Evolutionary conservation across 1,284 basidiomycete species (phyloP), one percentile per base, ranked within the genome.

Genomic region (Mycena sp.): DNA sequence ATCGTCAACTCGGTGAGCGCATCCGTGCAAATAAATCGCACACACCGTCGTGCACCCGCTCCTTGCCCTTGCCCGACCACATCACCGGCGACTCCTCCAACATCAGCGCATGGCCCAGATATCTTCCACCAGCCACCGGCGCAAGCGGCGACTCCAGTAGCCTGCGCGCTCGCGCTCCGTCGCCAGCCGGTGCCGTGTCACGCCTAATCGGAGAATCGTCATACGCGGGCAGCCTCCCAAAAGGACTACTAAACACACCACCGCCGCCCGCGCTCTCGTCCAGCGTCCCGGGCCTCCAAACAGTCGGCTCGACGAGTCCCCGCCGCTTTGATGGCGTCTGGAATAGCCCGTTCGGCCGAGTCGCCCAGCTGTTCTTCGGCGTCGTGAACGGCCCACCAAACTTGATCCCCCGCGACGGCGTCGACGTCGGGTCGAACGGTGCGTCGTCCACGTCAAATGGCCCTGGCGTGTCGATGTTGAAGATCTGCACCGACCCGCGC

Each of bases 381-480:
- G 88, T 89, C 30, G 82, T 79, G 64, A 88, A 87, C 5, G 77
- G 69, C 5, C 82, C 78, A 29, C 81, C 80, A 64, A 90, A 85
- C 69, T 78, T 84, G 67, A 90, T 85, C 4, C 90, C 89, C 51
- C 90, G 80, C 21, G 90, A 91, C 1, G 90, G 90, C 6, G 90
- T 92, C 21, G 89, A 89, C 19, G 86, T 86, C 9, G 90, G 90
- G 73, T 92, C 90, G 69, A 90, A 92, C 4, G 84, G 81, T 5
- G 81, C 76, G 52, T 86, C 87, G 29, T 87, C 83, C 49, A 76
- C 73, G n/a, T 69, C 65, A 40, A 50, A 54, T 6, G 35, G 19
- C 6, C 61, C 61, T 16, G 53, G 61, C 19, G 50, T 63, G 37
- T 50, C 59, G 14, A 41, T 28, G 30, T 56, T 37, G 10, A 50